Percentiles rank a stretch among this genome's conserved stretches.
phyloP scores from a whole-genome alignment of 2,329 filamentous ascomycete genomes.

The Dactylellina parvicollis region DNA sequence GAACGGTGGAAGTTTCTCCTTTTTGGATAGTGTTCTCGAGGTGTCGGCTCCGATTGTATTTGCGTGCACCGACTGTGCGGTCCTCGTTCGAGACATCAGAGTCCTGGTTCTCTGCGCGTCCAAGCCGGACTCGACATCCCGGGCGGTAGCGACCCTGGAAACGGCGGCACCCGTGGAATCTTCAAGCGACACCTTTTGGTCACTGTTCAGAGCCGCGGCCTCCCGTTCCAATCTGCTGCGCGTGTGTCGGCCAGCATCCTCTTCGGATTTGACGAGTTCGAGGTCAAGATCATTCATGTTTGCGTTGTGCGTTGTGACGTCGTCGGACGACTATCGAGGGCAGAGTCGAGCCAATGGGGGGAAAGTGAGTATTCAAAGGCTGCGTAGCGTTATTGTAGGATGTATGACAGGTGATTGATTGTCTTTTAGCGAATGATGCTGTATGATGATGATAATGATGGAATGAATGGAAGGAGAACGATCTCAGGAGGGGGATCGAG shows the following conservation, averaged over 20 bases:
- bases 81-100: conserved; percentile 39
- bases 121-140: conserved; percentile 31
- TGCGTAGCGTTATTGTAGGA: too few species aligned
- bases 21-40: conserved; percentile 30
- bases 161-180: conserved; percentile 24
- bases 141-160: conserved; percentile 32
- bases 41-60: conserved; percentile 47
- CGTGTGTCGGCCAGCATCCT: conserved; percentile 36
- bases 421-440: background rate
- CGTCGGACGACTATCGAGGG: background rate
- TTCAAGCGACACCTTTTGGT: conserved; percentile 36
- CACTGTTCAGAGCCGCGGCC: conserved; percentile 20
- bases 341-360: background rate
- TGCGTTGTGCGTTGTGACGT: conserved; percentile 21
- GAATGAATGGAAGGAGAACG: background rate
- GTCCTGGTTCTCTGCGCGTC: conserved; percentile 37
- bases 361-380: too few species aligned
- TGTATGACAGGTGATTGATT: background rate
- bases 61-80: conserved; percentile 44
- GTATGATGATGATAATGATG: conserved; percentile 13
- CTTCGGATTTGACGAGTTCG: conserved; percentile 40
- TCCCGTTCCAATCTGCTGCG: conserved; percentile 29
- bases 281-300: conserved; percentile 49
- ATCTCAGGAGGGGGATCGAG: conserved; percentile 43
- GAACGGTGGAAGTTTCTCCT: conserved; percentile 46